phyloP scores from a whole-genome alignment of 305 asterid genomes.

The Fraxinus sp. region DNA sequence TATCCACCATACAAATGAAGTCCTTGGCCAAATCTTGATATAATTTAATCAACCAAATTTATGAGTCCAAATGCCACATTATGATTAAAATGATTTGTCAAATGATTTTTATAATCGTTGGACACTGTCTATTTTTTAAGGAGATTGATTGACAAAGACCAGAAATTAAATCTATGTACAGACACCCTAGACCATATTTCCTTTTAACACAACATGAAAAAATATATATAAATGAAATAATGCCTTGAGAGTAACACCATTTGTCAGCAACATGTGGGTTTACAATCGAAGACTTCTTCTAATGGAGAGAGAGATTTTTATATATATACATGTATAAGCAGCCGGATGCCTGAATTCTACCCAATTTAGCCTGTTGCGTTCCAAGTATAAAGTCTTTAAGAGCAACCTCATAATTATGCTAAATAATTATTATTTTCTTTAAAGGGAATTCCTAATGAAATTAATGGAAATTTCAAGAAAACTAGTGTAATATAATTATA shows the following conservation, averaged over 20 bases:
- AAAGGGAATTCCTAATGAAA: not conserved
- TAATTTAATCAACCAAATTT: not conserved
- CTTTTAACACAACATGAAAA: not conserved
- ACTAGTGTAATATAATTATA: not conserved
- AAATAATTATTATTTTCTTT: not conserved
- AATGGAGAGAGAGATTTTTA: slow-evolving; percentile 7
- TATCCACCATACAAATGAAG: not conserved
- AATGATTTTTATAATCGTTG: not conserved
- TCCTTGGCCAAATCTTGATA: not conserved
- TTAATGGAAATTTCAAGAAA: not conserved
- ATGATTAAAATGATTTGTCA: not conserved
- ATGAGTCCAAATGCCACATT: not conserved
- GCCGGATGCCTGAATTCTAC: slow-evolving; percentile 34
- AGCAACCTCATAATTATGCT: not conserved
- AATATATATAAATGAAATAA: not conserved
- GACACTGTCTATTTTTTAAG: not conserved
- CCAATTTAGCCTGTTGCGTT: slow-evolving; percentile 14
- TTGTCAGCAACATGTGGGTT: slow-evolving; percentile 44
- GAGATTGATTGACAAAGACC: not conserved
- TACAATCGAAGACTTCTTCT: slow-evolving; percentile 22
- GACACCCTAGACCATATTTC: slow-evolving; percentile 31
- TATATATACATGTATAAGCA: not conserved
- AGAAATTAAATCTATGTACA: slow-evolving; percentile 31
- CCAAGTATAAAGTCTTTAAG: slow-evolving; percentile 15
- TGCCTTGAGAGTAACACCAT: slow-evolving; percentile 32